Conservation (phyloP, 352 stramenopile species). For the Phytophthora vignae region DNA sequence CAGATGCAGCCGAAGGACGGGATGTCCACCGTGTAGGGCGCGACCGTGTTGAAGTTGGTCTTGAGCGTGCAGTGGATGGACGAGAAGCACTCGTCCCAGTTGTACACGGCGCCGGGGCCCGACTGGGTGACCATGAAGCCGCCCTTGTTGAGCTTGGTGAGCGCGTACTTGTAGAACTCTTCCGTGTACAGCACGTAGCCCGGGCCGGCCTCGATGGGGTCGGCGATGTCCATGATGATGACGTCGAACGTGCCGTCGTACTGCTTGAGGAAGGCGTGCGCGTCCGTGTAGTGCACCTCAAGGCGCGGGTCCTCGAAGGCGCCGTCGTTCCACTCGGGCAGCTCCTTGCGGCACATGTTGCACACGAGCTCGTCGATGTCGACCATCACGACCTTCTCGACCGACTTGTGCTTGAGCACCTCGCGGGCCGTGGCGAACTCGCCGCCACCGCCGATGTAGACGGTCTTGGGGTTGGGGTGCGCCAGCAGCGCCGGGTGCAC, state of each 20-base stretch:
- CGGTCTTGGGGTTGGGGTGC: slow-evolving; percentile 86
- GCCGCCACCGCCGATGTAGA: slow-evolving; percentile 94
- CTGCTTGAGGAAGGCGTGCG: slow-evolving; percentile 89
- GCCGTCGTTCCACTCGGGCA: slow-evolving; percentile 94
- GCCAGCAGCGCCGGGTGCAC: slow-evolving; percentile 94
- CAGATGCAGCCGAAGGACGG: slow-evolving; percentile 95
- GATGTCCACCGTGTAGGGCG: slow-evolving; percentile 93
- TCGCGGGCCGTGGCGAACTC: slow-evolving; percentile 95
- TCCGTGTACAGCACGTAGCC: slow-evolving; percentile 89
- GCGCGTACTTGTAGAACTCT: slow-evolving; percentile 94
- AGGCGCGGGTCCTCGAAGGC: slow-evolving; percentile 92
- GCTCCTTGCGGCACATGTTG: slow-evolving; percentile 93
- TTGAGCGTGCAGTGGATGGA: slow-evolving; percentile 94
- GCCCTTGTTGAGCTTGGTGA: slow-evolving; percentile 83
- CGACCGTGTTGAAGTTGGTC: slow-evolving; percentile 92
- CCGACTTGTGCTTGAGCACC: slow-evolving; percentile 90
- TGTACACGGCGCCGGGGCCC: slow-evolving; percentile 89
- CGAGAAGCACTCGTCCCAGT: slow-evolving; percentile 94
- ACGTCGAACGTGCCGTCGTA: slow-evolving; percentile 91
- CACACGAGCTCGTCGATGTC: slow-evolving; percentile 95
- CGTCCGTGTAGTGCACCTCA: slow-evolving; percentile 93
- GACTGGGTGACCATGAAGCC: slow-evolving; percentile 95
- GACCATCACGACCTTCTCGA: slow-evolving; percentile 96
- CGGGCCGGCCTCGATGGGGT: slow-evolving; percentile 94
- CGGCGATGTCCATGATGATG: slow-evolving; percentile 97